Percentiles rank a stretch among this genome's conserved stretches.
These are phyloP conservation scores for Backusella tuberculispora DNA, from an alignment of 192 early-diverging fungal species.

Conservation along the genomic window DNA sequence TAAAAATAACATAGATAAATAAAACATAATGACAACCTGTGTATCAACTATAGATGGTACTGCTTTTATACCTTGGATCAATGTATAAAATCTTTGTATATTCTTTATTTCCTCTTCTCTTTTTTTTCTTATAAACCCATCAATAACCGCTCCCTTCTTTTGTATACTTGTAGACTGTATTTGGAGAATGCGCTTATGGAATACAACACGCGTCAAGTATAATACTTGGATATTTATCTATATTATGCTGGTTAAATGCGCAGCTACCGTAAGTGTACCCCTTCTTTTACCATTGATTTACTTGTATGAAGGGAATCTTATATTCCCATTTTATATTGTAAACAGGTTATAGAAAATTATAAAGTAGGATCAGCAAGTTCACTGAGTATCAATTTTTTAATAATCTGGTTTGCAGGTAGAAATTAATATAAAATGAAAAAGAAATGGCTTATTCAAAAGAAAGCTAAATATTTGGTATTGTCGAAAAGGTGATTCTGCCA, in stretches of 20 bases:
- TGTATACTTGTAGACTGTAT: conserved; percentile 40
- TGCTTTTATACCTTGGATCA: conserved; percentile 30
- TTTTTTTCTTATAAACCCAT: neutral
- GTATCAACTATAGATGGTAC: conserved; percentile 23
- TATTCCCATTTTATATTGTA: conserved; percentile 23
- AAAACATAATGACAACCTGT: conserved; percentile 19
- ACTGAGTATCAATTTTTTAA: conserved; percentile 60
- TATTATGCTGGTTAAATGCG: conserved; percentile 73
- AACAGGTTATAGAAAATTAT: conserved; percentile 59
- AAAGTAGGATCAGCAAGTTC: conserved; percentile 47
- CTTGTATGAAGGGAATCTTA: neutral
- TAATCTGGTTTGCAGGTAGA: conserved; percentile 67
- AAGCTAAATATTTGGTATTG: neutral
- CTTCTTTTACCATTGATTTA: neutral
- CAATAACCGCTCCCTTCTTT: neutral
- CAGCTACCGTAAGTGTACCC: conserved; percentile 65
- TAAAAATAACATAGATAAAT: neutral
- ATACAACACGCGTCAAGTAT: conserved; percentile 44
- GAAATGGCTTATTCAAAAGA: neutral
- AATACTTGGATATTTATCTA: conserved; percentile 61
- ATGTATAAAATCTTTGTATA: conserved; percentile 6
- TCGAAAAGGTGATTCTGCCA: conserved; percentile 66
- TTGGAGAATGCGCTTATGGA: conserved; percentile 55
- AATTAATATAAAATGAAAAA: neutral
- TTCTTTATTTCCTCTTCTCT: neutral